Evolutionary conservation across 1,284 basidiomycete species (phyloP), one percentile per base, ranked within the genome.

Genomic region (Malassezia slooffiae): DNA sequence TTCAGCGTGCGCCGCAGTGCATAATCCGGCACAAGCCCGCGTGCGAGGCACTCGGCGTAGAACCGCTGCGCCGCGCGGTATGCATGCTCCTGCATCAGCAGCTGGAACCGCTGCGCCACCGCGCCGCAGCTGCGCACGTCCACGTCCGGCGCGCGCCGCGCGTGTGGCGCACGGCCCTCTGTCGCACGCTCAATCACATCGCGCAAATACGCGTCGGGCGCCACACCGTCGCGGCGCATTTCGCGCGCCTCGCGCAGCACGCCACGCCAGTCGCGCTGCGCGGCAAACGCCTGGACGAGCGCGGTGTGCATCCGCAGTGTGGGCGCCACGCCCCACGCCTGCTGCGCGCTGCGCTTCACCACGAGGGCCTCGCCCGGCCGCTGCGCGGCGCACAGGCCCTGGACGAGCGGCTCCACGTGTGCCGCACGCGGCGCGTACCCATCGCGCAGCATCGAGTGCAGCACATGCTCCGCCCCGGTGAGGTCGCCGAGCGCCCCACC

Each of bases 11-110:
- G 43, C 31, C 43, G 43, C 15, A 40, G 23, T 20, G 38, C 16
- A 38, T 46, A 46, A 33, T 34, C 26, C 8, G 43, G 43, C 22
- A 22, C 32, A 22, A 46, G 31, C 20, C 43, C 43, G 24, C 31
- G 33, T 15, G 21, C 22, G 8, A 47, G 39, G 36, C 39, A 41
- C 19, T 15, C 20, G 20, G 38, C 33, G 20, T 31, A 41, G 31
- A 41, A 47, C 26, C 38, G 33, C 37, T 47, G 45, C 15, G 45
- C 45, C 5, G 17, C 34, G 3, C 37, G 16, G 28, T 41, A 47
- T 9, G 24, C 28, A 12, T 34, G 38, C 28, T 16, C 28, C 5
- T 33, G 33, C 45, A 47, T 41, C 12, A 41, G 29, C 22, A 30
- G 30, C 36, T 32, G 34, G 12, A 41, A 47, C 20, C 41, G 45